phyloP scores from a whole-genome alignment of 768 basidiomycete species.

The Kwoniella mangroviensis region DNA sequence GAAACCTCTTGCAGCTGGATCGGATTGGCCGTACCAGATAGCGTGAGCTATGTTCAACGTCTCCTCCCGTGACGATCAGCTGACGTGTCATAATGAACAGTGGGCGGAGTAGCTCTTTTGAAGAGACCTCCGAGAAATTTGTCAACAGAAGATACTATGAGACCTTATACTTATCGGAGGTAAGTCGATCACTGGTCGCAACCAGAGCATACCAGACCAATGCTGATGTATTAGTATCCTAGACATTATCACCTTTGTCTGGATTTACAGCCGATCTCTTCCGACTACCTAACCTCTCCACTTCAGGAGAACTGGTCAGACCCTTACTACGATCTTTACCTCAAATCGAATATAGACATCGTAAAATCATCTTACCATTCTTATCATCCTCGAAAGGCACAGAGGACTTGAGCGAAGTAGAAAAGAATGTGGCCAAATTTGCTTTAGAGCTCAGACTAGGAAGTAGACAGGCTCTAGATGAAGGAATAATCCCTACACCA shows the following conservation, averaged over 20 bases:
- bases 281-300: background rate
- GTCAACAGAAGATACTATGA: constrained; percentile 33
- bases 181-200: constrained; percentile 7
- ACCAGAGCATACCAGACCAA: background rate
- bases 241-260: constrained; percentile 31
- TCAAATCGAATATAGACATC: constrained; percentile 41
- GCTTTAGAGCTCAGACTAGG: constrained; percentile 30
- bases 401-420: background rate
- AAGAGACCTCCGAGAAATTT: constrained; percentile 8
- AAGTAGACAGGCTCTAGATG: constrained; percentile 30
- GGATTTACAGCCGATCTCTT: constrained; percentile 30
- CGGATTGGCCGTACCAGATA: constrained; percentile 23
- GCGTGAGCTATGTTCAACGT: constrained; percentile 16
- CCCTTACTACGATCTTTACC: constrained; percentile 31
- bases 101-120: background rate
- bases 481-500: constrained; percentile 15
- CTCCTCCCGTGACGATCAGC: too few relatives aligned
- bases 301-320: background rate
- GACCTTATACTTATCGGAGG: constrained; percentile 40
- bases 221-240: background rate
- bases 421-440: constrained; percentile 10
- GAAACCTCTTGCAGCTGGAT: constrained; percentile 16
- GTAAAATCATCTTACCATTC: constrained; percentile 29
- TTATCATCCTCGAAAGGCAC: constrained; percentile 6
- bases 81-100: too few relatives aligned